A percentile compares a stretch with the other conserved stretches of the same genome.
phyloP scores from a whole-genome alignment of 2,329 filamentous ascomycete species.

The Emergomyces pasteurianus region DNA sequence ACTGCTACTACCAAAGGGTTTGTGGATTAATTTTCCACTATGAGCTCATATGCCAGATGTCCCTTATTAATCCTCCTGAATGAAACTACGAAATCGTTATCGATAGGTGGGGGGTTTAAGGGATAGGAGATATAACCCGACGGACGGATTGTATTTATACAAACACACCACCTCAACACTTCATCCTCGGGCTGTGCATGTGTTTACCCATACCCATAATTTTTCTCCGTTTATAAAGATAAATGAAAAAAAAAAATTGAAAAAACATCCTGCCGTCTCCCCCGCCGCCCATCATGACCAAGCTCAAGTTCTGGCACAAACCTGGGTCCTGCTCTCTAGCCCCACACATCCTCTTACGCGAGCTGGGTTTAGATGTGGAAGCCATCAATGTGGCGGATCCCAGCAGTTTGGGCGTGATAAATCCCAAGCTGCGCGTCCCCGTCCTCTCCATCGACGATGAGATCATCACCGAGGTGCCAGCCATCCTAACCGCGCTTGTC shows the following conservation, averaged over 20 bases:
- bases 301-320: conserved; percentile 18
- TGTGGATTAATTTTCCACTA: background rate
- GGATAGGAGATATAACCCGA: background rate
- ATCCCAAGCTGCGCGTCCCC: conserved; percentile 24
- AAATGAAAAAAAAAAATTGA: background rate
- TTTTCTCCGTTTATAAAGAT: too few species aligned
- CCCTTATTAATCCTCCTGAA: too few species aligned
- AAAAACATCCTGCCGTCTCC: background rate
- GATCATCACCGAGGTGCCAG: conserved; percentile 24
- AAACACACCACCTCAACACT: background rate
- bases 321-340: conserved; percentile 22
- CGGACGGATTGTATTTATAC: background rate
- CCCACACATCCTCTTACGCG: conserved; percentile 22
- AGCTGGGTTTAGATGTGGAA: conserved; percentile 15
- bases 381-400: conserved; percentile 7
- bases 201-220: background rate
- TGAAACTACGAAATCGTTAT: too few species aligned
- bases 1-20: background rate
- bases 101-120: background rate
- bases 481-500: conserved; percentile 22
- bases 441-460: conserved; percentile 17
- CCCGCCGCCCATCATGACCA: conserved; percentile 11
- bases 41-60: background rate
- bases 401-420: conserved; percentile 15
- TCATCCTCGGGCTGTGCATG: background rate